phyloP scores from a whole-genome alignment of 768 basidiomycete genomes.

The Boletus reticuloceps region DNA sequence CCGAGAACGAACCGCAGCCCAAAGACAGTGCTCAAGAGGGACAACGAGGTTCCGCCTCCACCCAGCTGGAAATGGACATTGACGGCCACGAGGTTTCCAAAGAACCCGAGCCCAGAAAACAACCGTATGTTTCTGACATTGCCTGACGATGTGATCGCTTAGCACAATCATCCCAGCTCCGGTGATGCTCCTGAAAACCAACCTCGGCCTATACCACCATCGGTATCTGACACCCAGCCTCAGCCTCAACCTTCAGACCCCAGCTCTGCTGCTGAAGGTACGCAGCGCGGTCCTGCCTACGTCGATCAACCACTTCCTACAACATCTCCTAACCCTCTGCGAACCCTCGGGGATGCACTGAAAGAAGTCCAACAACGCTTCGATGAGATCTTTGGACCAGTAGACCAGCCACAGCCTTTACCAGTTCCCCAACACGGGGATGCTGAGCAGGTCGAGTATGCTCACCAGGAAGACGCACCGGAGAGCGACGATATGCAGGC shows the following conservation, averaged over 20 bases:
- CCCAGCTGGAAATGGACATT: constrained; percentile 10
- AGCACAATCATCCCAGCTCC: constrained; percentile 5
- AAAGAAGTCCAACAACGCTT: constrained; percentile 81
- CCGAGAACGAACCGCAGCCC: constrained; percentile 15
- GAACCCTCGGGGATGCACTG: constrained; percentile 80
- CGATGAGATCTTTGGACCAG: constrained; percentile 67
- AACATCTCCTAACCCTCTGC: constrained; percentile 52
- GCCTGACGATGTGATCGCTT: not conserved
- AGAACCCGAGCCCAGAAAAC: constrained; percentile 16
- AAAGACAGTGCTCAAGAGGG: constrained; percentile 20
- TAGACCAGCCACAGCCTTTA: constrained; percentile 32
- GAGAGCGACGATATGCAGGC: constrained; percentile 79
- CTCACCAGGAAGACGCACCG: constrained; percentile 57
- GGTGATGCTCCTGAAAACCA: constrained; percentile 10
- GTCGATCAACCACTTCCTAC: constrained; percentile 38
- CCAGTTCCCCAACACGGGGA: constrained; percentile 37
- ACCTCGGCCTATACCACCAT: not conserved
- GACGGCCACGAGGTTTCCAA: constrained; percentile 23
- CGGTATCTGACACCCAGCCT: constrained; percentile 1
- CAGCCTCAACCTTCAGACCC: constrained; percentile 12
- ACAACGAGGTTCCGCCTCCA: constrained; percentile 17
- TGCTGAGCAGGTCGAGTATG: constrained; percentile 67
- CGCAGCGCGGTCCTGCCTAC: constrained; percentile 43
- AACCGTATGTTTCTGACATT: constrained; percentile 12
- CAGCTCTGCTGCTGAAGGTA: constrained; percentile 40